Base-by-base conservation (phyloP, 2,329 filamentous ascomycete species). In the Fusarium sp. region DNA sequence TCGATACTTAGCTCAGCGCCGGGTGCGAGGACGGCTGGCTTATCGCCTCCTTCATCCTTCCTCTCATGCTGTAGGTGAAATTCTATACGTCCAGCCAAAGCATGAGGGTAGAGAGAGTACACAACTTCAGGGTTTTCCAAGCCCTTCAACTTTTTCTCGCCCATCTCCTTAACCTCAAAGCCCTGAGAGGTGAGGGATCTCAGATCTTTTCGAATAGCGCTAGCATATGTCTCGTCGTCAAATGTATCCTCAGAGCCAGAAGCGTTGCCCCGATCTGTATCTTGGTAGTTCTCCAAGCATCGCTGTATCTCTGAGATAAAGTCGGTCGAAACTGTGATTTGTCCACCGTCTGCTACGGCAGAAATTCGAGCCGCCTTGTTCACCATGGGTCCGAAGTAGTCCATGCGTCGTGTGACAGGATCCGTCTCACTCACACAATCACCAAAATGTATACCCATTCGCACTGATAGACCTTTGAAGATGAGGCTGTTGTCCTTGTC, bases 311-410 rank as follows among this genome's bases (percentile, higher is more conserved):
- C 96, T 14, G 92, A 92, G 75, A 99, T 97, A 80, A 98, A 98
- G 78, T 99, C 96, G 2, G 94, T 94, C 1, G 94, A 97, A 3
- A 98, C 96, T 1, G 95, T 96, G 69, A 98, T 97, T 77, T 99
- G 95, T 1, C 96, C 96, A 63, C 96, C 96, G 76, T 99, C 96
- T 35, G 96, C 96, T 41, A 97, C 94, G 21, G 93, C 91, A 9
- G 93, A 96, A 69, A 99, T 97, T 81, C 96, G 91, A 17, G 96
- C 91, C 1, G 96, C 93, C 75, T 96, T 94, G 80, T 99, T 99
- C 74, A 99, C 96, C 94, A 99, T 99, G 15, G 96, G 96, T 1
- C 96, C 96, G 76, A 98, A 99, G 81, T 99, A 99, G 75, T 99
- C 96, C 96, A 99, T 99, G 66, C 96, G 93, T 58, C 94, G 91